These are phyloP conservation scores for Solanum corneliomulleri DNA, from an alignment of 257 asterid genomes.

Conservation along the genomic window DNA sequence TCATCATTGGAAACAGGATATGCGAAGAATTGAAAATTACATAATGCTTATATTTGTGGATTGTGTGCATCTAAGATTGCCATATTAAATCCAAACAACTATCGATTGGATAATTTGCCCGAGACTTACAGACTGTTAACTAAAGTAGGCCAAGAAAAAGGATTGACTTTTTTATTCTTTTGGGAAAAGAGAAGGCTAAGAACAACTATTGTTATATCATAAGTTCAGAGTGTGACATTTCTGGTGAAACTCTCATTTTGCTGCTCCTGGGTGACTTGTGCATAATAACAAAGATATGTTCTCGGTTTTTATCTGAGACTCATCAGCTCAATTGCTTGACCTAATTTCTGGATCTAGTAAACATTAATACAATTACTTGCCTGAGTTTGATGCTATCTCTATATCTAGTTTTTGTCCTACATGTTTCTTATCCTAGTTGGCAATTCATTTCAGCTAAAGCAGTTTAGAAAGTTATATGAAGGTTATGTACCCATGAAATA, in stretches of 20 bases:
- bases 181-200: not conserved
- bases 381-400: not conserved
- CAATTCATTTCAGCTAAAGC: constrained; percentile 61
- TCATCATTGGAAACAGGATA: not conserved
- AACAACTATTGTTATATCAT: not conserved
- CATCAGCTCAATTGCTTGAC: not conserved
- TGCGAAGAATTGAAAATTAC: not conserved
- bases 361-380: not conserved
- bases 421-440: not conserved
- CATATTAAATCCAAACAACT: not conserved
- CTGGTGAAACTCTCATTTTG: not conserved
- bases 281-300: not conserved
- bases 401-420: not conserved
- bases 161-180: not conserved
- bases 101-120: not conserved
- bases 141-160: not conserved
- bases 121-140: not conserved
- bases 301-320: not conserved
- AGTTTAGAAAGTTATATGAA: constrained; percentile 54
- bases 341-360: not conserved
- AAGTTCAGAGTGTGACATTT: not conserved
- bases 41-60: not conserved
- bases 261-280: not conserved
- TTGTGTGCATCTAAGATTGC: not conserved
- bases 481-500: constrained; percentile 92